phyloP scores from a whole-genome alignment of 139 green algal species.

The Chlamydomonas eustigma region DNA sequence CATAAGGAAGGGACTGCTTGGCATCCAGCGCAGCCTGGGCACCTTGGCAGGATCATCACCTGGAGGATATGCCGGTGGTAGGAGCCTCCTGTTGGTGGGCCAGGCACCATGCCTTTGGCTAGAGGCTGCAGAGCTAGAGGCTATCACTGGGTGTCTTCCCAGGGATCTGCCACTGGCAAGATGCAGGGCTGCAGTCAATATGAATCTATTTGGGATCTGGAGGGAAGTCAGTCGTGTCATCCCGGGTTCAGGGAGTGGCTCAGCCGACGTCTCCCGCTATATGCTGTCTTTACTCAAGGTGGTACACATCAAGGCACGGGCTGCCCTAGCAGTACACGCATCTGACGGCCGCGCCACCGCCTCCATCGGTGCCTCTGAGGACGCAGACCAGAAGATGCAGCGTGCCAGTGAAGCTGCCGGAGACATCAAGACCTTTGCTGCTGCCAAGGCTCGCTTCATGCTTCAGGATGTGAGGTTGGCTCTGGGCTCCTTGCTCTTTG shows the following conservation, averaged over 20 bases:
- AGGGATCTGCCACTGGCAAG: not conserved
- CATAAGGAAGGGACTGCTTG: not conserved
- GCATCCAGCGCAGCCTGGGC: conserved; percentile 6
- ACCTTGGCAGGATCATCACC: not conserved
- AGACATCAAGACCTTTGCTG: not conserved
- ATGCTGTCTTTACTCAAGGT: not conserved
- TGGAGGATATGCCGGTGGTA: not conserved
- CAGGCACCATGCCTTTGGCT: not conserved
- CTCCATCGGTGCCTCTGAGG: not conserved
- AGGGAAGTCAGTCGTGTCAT: not conserved
- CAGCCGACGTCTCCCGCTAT: not conserved
- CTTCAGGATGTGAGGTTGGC: not conserved
- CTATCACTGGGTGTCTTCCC: not conserved
- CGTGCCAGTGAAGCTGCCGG: not conserved
- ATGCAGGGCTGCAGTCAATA: not conserved
- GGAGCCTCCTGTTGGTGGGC: conserved; percentile 1
- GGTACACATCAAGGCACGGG: not conserved
- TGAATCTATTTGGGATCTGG: not conserved
- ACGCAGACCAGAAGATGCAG: not conserved
- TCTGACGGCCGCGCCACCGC: not conserved
- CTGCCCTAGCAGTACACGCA: not conserved
- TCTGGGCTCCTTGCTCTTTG: not conserved
- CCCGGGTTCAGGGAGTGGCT: not conserved
- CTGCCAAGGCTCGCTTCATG: not conserved
- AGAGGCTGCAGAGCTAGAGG: conserved; percentile 6